Base-by-base conservation (phyloP, 2,329 filamentous ascomycete genomes). In the Zymoseptoria tritici region DNA sequence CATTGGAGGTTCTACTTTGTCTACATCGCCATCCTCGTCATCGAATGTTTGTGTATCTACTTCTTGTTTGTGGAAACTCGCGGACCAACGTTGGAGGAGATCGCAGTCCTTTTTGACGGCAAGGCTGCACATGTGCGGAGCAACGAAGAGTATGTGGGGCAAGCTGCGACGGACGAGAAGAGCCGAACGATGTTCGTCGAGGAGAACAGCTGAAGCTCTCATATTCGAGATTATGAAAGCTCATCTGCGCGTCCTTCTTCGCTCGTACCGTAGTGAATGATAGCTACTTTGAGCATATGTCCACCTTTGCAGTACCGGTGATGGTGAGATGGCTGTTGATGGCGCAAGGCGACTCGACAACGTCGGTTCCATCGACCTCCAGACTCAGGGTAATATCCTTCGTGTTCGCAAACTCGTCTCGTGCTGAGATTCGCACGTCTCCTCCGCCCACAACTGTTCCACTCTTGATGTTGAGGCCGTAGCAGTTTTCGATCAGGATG, bases 401-500 rank as follows among this genome's bases (percentile, higher is more conserved):
- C 31, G 75, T 84, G 64, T 81, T 82, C 9, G 79, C 73, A 61
- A 85, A 85, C 71, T 85, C 82, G 21, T 70, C 66, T 13, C 82
- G 74, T 1, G 82, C 81, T 1, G 81, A 70, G 11, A 84, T 63
- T 2, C 82, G 75, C 7, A 84, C 81, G 69, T 84, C 81, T 0
- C 82, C 82, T 1, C 82, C 82, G 1, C 81, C 79, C 24, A 76
- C 78, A 22, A 85, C 78, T 2, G 74, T 80, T 0, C 82, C 82
- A 19, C 77, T 77, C 1, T 68, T 71, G 67, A 84, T 83, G 1
- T 73, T 70, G 31, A 85, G 62, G 56, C 81, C 81, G 68, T 84
- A 84, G 72, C 82, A 84, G 70, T 85, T 85, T 75, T 85, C 82
- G 26, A 85, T 80, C 1, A 85, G 74, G 20, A 84, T 76, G 0